Base-by-base conservation (phyloP, 225 moss, liverwort and hornwort genomes). In the Takakia lepidozioides region DNA sequence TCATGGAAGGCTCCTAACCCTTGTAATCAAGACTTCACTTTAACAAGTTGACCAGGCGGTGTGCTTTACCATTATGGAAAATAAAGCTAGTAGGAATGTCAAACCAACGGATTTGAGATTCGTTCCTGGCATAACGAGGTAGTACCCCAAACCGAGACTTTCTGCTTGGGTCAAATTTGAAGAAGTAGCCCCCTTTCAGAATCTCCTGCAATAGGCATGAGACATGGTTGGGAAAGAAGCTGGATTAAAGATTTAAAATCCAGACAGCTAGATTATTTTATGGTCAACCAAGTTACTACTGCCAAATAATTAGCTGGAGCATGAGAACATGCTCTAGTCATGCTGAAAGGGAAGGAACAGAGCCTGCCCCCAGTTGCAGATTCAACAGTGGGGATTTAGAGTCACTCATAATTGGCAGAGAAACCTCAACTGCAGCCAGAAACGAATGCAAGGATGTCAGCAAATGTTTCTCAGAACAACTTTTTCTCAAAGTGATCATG, bases 61-160 rank as follows among this genome's bases (percentile, higher is more conserved):
- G 2, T 8, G 9, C 45, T 49, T 59, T 57, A 86, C 93, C 88
- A 28, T 61, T 89, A 66, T 95, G 89, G 52, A 89, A 76, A 28
- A 89, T 70, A 7, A 41, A 58, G 57, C 86, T 78, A 17, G 27
- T 14, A 20, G 93, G 83, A 52, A 89, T 59, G 8, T 78, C 72
- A 56, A 95, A 95, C 93, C 93, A 95, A 18, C 57, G 78, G 24
- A 89, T 70, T 49, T 84, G 84, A 43, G 74, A 68, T 49, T 86
- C 89, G 52, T 80, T 73, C 25, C 71, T 75, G 46, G 86, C 76
- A 59, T 84, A 86, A 46, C 86, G 68, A 11, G 93, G 93, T 45
- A 89, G 66, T 24, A 95, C 70, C 44, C 93, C 89, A 57, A 89
- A 58, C 16, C 82, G 78, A 52, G 81, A 38, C 50, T 76, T 76